Evolutionary conservation across 352 stramenopile species (phyloP), one percentile per base, ranked within the genome.

Genomic region (Phytophthora agathidicida): DNA sequence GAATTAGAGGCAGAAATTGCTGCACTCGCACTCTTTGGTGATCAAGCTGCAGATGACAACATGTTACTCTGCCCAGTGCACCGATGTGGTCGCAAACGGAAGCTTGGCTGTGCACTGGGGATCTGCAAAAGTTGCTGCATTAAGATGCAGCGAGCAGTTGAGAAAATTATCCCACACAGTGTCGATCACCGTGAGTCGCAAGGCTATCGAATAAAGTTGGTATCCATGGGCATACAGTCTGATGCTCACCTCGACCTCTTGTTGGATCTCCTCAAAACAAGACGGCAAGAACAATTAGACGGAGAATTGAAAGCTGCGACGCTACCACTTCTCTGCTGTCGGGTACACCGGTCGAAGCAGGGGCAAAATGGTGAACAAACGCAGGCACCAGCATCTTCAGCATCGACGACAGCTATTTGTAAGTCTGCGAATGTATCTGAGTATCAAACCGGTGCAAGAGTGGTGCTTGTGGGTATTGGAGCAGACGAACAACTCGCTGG

Each of bases 401-500:
- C 31, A 4, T 36, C 19, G 16, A 13, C 42, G 31, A n/a, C 3
- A 32, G 27, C 13, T 26, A 6, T 4, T 16, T n/a, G 23, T 38
- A 16, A 28, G 30, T 16, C 14, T 10, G 33, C 36, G 5, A 11
- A 30, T n/a, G 16, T 30, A 3, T 24, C 9, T 35, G n/a, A 28
- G 7, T 88, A 87, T 51, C 66, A 60, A 14, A 89, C 81, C 4
- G 48, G 20, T 24, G 80, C 75, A 3, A 68, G 81, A 14, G 84
- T 98, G 7, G 59, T 99, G 36, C 65, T 98, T 11, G 86, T 95
- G 27, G 95, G 95, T 7, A 94, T 98, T 55, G 97, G 97, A 13
- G 97, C 97, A 2, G 96, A 99, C 65, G 97, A 99, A 65, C 93
- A 98, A 71, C 80, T 99, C 17, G 96, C 77, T 38, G 97, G 83